Evolutionary conservation across 1,284 basidiomycete genomes (phyloP), one percentile per base, ranked within the genome.

Genomic region (Mycosarcoma mackinlayi): DNA sequence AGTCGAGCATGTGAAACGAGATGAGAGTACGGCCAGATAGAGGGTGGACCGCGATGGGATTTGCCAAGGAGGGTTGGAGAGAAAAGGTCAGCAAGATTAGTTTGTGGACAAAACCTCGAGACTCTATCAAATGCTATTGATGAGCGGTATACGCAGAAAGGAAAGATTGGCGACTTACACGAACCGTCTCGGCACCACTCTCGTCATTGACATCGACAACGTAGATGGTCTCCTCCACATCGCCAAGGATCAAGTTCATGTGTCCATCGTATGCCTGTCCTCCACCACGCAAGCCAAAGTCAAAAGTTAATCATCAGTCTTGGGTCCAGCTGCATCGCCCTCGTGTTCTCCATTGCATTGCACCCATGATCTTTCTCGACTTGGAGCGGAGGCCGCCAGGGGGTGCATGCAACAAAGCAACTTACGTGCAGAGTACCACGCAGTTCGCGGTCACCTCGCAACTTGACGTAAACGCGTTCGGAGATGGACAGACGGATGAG

Each of bases 211-310:
- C 40, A 31, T 81, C 75, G 10, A 82, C 73, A n/a, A 76, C 72
- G 54, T 79, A 81, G 44, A 81, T 77, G n/a, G 75, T 56, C 69
- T 99, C 96, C 82, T 98, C 94, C 9, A 98, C 96, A 80, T 97
- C 92, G 69, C 92, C 95, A 70, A 98, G 87, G 66, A 99, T 97
- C 78, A 98, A 86, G 84, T 99, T 99, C 95, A 98, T 98, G 84
- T 99, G 96, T 23, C 94, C 94, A 85, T 99, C 96, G 83, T 98
- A 98, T 18, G 96, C 95, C 58, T 53, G 45, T 18, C 6, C 13
- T 52, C 25, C 25, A 34, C 33, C 27, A n/a, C 31, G 25, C 3
- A 25, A 19, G 8, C 31, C 23, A 19, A 6, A 13, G 24, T 45
- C 42, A 24, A 25, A 5, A 24, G n/a, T n/a, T n/a, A n/a, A n/a